These are phyloP conservation scores for Botrytis fabae DNA, from an alignment of 2,329 filamentous ascomycete species.

Conservation along the genomic window DNA sequence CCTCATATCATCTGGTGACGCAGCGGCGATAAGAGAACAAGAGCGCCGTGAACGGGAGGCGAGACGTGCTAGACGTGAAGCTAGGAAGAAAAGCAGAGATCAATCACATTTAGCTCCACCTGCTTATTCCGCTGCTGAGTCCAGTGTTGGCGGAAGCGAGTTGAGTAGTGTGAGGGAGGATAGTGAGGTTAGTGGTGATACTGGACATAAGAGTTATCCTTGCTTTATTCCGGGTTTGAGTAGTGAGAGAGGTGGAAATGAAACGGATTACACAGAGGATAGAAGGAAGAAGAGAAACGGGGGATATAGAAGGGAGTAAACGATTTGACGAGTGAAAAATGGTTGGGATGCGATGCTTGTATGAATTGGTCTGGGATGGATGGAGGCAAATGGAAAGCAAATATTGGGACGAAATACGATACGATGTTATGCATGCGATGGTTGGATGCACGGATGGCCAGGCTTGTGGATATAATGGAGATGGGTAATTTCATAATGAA, in stretches of 20 bases:
- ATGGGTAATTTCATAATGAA: constrained; percentile 8
- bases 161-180: constrained; percentile 30
- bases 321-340: neutral
- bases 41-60: constrained; percentile 25
- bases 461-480: constrained; percentile 1
- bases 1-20: constrained; percentile 20
- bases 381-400: neutral
- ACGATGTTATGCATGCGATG: neutral
- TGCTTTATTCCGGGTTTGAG: constrained; percentile 41
- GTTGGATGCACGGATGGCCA: neutral
- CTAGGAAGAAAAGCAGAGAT: constrained; percentile 31
- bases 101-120: constrained; percentile 21
- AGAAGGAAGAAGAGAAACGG: constrained; percentile 36
- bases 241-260: constrained; percentile 28
- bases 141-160: constrained; percentile 17
- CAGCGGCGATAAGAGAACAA: constrained; percentile 25
- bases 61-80: constrained; percentile 26
- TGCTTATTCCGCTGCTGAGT: constrained; percentile 14
- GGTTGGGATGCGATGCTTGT: neutral
- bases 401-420: constrained; percentile 9
- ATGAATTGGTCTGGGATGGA: constrained; percentile 1
- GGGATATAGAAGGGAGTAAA: constrained; percentile 23
- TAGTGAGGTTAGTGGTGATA: constrained; percentile 34
- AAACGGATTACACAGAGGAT: constrained; percentile 38
- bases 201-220: constrained; percentile 42